Conservation (phyloP, 768 basidiomycete species). For the Stropharia rugosoannulata region DNA sequence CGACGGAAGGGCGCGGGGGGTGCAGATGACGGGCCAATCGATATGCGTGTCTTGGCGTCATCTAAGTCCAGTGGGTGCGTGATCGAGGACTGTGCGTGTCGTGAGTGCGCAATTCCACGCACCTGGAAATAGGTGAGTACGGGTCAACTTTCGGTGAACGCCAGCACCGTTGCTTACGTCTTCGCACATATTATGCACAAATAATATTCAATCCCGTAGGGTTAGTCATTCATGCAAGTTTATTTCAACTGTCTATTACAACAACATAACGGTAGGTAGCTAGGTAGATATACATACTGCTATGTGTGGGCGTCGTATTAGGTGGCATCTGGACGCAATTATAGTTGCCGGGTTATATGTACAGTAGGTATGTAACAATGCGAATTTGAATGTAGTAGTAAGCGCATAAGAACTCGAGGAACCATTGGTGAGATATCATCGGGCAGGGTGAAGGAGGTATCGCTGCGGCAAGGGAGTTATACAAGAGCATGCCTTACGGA, state of each 20-base stretch:
- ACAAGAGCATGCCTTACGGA: not conserved
- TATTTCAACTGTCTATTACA: not conserved
- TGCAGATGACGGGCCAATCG: slow-evolving; percentile 6
- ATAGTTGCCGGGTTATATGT: not conserved
- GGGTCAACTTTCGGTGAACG: too few relatives aligned
- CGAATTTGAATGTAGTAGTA: not conserved
- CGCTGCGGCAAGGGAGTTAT: slow-evolving; percentile 1
- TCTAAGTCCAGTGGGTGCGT: slow-evolving; percentile 2
- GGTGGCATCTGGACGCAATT: not conserved
- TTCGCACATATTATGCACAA: too few relatives aligned
- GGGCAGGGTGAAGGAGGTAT: not conserved
- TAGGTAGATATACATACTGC: not conserved
- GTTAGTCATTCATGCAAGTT: too few relatives aligned
- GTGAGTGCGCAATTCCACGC: not conserved
- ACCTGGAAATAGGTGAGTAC: too few relatives aligned
- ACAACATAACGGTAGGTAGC: not conserved
- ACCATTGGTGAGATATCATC: not conserved
- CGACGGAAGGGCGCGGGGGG: not conserved
- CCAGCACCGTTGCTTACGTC: not conserved
- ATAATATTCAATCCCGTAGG: too few relatives aligned
- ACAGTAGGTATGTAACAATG: not conserved
- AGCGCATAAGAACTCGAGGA: not conserved
- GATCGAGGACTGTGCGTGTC: not conserved
- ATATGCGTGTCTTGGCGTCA: slow-evolving; percentile 7
- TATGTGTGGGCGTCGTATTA: not conserved